phyloP scores from a whole-genome alignment of 352 stramenopile species.

The Labyrinthula sp. region DNA sequence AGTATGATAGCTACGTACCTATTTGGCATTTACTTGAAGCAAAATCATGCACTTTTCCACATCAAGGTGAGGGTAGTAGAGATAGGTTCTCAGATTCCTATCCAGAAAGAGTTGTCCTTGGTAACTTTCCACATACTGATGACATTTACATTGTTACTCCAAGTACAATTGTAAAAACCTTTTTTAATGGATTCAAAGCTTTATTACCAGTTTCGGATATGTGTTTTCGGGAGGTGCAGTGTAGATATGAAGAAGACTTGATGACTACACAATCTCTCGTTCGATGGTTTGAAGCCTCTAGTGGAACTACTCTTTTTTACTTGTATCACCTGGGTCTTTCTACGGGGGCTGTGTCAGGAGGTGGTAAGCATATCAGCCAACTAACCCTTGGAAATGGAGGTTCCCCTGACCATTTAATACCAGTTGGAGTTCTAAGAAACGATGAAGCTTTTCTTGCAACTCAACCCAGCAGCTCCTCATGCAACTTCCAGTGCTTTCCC shows the following conservation, averaged over 20 bases:
- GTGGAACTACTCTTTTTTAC: constrained; percentile 62
- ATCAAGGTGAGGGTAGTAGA: constrained; percentile 32
- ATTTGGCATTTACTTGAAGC: constrained; percentile 71
- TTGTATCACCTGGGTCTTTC: constrained; percentile 67
- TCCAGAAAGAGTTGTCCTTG: constrained; percentile 34
- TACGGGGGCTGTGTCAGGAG: constrained; percentile 57
- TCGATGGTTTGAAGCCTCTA: constrained; percentile 77
- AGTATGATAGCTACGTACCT: constrained; percentile 81
- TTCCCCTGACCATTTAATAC: constrained; percentile 73
- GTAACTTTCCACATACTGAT: constrained; percentile 38
- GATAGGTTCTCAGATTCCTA: constrained; percentile 26
- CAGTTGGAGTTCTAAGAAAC: constrained; percentile 63
- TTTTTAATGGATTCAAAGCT: constrained; percentile 54
- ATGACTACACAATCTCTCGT: constrained; percentile 57
- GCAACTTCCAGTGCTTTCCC: constrained; percentile 67
- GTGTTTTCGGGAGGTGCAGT: constrained; percentile 62
- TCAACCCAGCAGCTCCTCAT: constrained; percentile 56
- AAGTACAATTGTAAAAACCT: constrained; percentile 63
- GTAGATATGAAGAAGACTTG: constrained; percentile 74
- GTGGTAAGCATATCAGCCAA: constrained; percentile 42
- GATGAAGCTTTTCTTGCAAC: no score
- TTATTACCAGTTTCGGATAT: constrained; percentile 65
- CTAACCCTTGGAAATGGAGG: constrained; percentile 36
- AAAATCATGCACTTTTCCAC: constrained; percentile 57
- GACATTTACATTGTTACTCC: constrained; percentile 76